Percentiles rank a stretch among this genome's conserved stretches.
Evolutionary conservation across 441 rosid genomes (phyloP).

Genomic region (Erysimum pusillum): DNA sequence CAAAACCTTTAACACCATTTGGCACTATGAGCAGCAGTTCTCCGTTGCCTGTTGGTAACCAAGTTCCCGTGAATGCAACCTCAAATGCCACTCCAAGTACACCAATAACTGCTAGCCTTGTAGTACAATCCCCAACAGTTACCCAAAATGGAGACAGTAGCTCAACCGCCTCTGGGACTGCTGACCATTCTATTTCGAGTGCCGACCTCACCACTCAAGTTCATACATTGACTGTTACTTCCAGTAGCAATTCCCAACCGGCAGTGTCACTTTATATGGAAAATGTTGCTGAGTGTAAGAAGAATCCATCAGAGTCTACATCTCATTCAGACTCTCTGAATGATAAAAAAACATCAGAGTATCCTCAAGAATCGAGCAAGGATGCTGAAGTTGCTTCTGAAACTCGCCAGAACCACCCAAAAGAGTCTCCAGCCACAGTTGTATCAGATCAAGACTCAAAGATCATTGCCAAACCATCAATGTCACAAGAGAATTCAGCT

Average conservation of each 20-base stretch:
- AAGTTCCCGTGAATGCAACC: conserved; percentile 7
- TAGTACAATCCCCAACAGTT: conserved; percentile 17
- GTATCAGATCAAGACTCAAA: conserved; percentile 48
- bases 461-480: conserved; percentile 47
- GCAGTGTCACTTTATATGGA: conserved; percentile 42
- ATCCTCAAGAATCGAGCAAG: conserved; percentile 40
- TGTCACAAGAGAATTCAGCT: conserved; percentile 48
- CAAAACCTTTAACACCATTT: conserved; percentile 29
- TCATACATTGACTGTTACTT: conserved; percentile 39
- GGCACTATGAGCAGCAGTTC: conserved; percentile 31
- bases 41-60: conserved; percentile 24
- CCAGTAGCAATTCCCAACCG: conserved; percentile 40
- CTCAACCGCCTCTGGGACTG: conserved; percentile 16
- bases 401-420: conserved; percentile 44
- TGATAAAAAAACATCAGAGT: conserved; percentile 37
- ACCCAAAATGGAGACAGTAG: conserved; percentile 21
- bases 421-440: conserved; percentile 46
- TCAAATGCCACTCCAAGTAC: conserved; percentile 18
- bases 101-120: conserved; percentile 15
- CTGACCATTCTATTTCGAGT: conserved; percentile 1
- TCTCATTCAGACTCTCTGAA: conserved; percentile 22
- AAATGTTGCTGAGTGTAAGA: conserved; percentile 24
- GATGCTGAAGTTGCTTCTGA: conserved; percentile 49
- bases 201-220: conserved; percentile 8
- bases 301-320: conserved; percentile 27